Percentiles rank a stretch among this genome's conserved stretches.
These are phyloP conservation scores for Pseudomicrostroma phylloplanum DNA, from an alignment of 1,284 basidiomycete species.

Conservation along the genomic window DNA sequence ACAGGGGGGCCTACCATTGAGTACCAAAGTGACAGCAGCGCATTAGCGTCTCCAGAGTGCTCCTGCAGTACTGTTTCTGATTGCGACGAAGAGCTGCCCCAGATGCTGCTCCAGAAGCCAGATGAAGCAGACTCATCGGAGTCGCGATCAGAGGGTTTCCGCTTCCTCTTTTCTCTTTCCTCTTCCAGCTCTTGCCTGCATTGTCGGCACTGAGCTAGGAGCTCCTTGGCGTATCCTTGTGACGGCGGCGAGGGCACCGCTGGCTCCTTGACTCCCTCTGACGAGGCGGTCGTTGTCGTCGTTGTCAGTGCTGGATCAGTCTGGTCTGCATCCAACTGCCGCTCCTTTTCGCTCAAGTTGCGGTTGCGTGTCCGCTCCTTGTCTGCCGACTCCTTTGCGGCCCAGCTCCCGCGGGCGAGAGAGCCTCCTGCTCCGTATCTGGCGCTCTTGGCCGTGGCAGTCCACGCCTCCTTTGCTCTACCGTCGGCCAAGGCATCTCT, in stretches of 20 bases:
- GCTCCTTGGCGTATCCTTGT: constrained; percentile 46
- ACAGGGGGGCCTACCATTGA: constrained; percentile 4
- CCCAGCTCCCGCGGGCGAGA: constrained; percentile 38
- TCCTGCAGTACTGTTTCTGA: background rate
- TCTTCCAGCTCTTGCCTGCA: constrained; percentile 39
- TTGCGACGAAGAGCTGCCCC: background rate
- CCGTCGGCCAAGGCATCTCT: constrained; percentile 44
- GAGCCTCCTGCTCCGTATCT: constrained; percentile 45
- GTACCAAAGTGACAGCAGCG: background rate
- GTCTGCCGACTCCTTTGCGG: constrained; percentile 9
- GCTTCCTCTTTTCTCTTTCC: constrained; percentile 16
- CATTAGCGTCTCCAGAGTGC: background rate
- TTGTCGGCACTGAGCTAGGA: constrained; percentile 41
- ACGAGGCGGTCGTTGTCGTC: background rate
- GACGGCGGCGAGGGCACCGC: constrained; percentile 15
- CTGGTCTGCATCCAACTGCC: constrained; percentile 5
- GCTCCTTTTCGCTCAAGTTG: constrained; percentile 9
- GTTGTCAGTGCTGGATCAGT: background rate
- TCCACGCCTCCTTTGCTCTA: constrained; percentile 47
- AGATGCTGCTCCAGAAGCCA: constrained; percentile 3
- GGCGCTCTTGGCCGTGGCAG: constrained; percentile 41
- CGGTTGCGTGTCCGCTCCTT: background rate
- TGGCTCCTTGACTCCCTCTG: background rate
- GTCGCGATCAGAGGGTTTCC: constrained; percentile 10
- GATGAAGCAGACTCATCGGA: constrained; percentile 1